Evolutionary conservation across 257 asterid genomes (phyloP).

Genomic region (Solanum raphanifolium): DNA sequence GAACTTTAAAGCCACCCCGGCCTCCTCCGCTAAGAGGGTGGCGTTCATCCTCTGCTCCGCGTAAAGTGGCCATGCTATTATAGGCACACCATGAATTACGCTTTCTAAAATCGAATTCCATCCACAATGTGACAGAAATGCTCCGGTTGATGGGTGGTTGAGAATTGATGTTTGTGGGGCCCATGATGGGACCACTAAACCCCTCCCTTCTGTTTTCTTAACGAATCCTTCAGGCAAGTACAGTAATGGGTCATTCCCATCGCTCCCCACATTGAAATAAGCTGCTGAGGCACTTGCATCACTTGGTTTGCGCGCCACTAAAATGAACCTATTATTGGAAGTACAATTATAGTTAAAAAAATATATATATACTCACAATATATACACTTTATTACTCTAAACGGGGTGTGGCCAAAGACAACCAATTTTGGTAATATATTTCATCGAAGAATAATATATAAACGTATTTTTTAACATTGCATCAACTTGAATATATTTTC

Average conservation of each 20-base stretch:
- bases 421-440: too few relatives aligned
- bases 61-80: conserved; percentile 46
- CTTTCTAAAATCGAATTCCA: conserved; percentile 48
- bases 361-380: too few relatives aligned
- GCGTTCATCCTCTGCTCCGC: conserved; percentile 48
- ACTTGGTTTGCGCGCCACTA: conserved; percentile 29
- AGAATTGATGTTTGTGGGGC: conserved; percentile 31
- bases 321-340: conserved; percentile 13
- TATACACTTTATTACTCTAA: too few relatives aligned
- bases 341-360: background rate
- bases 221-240: conserved; percentile 28
- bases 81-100: conserved; percentile 28
- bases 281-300: conserved; percentile 9
- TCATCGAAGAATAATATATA: too few relatives aligned
- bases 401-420: too few relatives aligned
- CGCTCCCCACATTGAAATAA: conserved; percentile 12
- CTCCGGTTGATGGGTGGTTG: conserved; percentile 23
- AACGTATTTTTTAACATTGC: too few relatives aligned
- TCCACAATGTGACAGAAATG: conserved; percentile 35
- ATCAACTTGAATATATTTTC: too few relatives aligned
- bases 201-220: conserved; percentile 2
- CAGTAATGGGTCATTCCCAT: background rate
- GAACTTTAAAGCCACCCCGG: conserved; percentile 27
- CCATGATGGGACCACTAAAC: conserved; percentile 30
- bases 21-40: conserved; percentile 21